Base-by-base conservation (phyloP, 2,329 filamentous ascomycete genomes). In the Biscogniauxia sp. region DNA sequence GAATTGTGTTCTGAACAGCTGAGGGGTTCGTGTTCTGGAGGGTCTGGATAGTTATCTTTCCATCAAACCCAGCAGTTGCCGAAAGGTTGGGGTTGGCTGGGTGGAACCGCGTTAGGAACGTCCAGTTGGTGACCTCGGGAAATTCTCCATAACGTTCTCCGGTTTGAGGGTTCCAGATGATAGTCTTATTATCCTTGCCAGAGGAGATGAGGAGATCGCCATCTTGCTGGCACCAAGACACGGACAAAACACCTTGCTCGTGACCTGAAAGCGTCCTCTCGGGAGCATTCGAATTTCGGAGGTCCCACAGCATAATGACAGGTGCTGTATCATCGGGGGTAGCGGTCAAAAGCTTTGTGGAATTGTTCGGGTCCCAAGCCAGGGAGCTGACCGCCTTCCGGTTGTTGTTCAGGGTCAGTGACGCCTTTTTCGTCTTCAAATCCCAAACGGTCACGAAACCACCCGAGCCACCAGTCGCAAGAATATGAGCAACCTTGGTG, bases 361-460 rank as follows among this genome's bases (percentile, higher is more conserved):
- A 90, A 78, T 92, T 94, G 71, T 95, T 92, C 0, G 95, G 96
- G 71, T 99, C 95, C 95, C 95, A 99, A 13, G 93, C 93, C 69
- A 99, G 92, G 61, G 96, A 89, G 77, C 93, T 97, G 71, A 98
- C 93, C 57, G 93, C 84, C 79, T 97, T 99, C 64, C 95, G 88
- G 73, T 92, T 95, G 73, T 96, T 95, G 81, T 97, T 99, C 66
- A 99, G 82, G 41, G 93, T 97, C 77, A 99, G 80, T 59, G 93
- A 97, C 69, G 97, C 93, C 79, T 97, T 97, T 85, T 97, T 98
- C 13, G 92, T 93, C 82, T 97, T 97, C 66, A 98, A 84, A 78
- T 99, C 95, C 95, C 95, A 99, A 19, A 99, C 94, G 1, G 95
- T 98, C 41, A 98, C 93, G 72, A 98, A 96, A 4, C 95, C 95